Evolutionary conservation across 768 basidiomycete species (phyloP).

Genomic region (Hericium erinaceus): DNA sequence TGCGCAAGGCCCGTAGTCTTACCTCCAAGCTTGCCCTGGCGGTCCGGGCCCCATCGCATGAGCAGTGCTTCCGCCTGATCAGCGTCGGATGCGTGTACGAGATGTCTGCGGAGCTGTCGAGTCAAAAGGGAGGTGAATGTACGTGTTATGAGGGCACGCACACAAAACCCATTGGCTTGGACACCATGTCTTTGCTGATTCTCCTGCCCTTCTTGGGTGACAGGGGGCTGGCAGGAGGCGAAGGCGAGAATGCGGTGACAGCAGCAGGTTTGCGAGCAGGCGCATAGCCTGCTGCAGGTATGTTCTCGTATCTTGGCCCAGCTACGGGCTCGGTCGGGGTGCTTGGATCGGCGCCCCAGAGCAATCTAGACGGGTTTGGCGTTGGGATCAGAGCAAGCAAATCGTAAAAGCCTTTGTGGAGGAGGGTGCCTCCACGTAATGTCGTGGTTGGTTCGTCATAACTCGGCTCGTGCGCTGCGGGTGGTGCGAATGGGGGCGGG

Average conservation of each 20-base stretch:
- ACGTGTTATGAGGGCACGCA: constrained; percentile 34
- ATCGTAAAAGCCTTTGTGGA: constrained; percentile 90
- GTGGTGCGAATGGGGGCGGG: constrained; percentile 14
- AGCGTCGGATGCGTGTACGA: constrained; percentile 85
- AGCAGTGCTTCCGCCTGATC: constrained; percentile 84
- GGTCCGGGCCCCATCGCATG: constrained; percentile 82
- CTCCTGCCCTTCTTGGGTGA: constrained; percentile 44
- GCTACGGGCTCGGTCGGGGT: constrained; percentile 35
- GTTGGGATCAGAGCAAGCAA: constrained; percentile 66
- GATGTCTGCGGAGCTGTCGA: constrained; percentile 46
- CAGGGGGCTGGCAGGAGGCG: constrained; percentile 20
- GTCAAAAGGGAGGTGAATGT: constrained; percentile 8
- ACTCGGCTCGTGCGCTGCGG: constrained; percentile 16
- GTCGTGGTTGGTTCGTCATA: constrained; percentile 38
- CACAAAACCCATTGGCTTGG: constrained; percentile 75
- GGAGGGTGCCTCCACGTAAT: constrained; percentile 58
- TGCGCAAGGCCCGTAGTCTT: constrained; percentile 17
- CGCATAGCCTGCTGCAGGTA: constrained; percentile 24
- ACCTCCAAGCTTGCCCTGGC: constrained; percentile 85
- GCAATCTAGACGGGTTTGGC: constrained; percentile 53
- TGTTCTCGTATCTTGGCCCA: constrained; percentile 64
- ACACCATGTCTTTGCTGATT: constrained; percentile 87
- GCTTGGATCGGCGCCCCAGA: constrained; percentile 38
- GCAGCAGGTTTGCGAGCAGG: constrained; percentile 14
- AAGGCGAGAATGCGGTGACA: constrained; percentile 3